Percentiles rank a stretch among this genome's conserved stretches.
Evolutionary conservation across 441 rosid genomes (phyloP).

Genomic region (Capsella rubella): DNA sequence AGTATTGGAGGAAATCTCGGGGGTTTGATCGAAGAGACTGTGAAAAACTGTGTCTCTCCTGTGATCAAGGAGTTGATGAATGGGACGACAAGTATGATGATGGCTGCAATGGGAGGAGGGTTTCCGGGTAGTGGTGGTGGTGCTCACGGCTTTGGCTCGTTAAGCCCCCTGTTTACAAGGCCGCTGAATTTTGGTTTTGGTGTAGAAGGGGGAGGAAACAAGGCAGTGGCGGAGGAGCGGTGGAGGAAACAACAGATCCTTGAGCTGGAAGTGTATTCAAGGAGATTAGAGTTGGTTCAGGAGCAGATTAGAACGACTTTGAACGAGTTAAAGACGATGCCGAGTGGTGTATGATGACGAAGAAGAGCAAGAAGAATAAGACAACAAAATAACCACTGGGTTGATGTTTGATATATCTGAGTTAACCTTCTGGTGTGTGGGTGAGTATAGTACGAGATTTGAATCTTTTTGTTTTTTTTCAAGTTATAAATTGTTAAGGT

Average conservation of each 20-base stretch:
- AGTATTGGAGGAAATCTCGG: slow-evolving; percentile 44
- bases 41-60: slow-evolving; percentile 80
- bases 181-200: slow-evolving; percentile 47
- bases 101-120: slow-evolving; percentile 48
- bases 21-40: slow-evolving; percentile 73
- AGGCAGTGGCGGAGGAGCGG: slow-evolving; percentile 62
- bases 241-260: slow-evolving; percentile 98
- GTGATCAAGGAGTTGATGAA: slow-evolving; percentile 80
- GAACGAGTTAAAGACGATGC: slow-evolving; percentile 76
- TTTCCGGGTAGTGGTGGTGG: slow-evolving; percentile 20
- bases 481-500: slow-evolving; percentile 38
- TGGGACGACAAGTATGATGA: slow-evolving; percentile 47
- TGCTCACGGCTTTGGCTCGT: slow-evolving; percentile 32
- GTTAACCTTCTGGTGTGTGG: slow-evolving; percentile 46
- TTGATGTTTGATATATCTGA: slow-evolving; percentile 24
- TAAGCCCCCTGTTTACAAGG: slow-evolving; percentile 50
- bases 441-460: slow-evolving; percentile 45
- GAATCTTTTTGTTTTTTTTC: slow-evolving; percentile 5
- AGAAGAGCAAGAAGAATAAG: slow-evolving; percentile 30
- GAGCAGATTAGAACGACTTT: slow-evolving; percentile 79
- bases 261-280: slow-evolving; percentile 92
- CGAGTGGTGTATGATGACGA: slow-evolving; percentile 57
- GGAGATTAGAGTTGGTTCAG: slow-evolving; percentile 89
- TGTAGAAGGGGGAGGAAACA: slow-evolving; percentile 49
- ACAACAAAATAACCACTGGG: slow-evolving; percentile 38